Evolutionary conservation across 192 early-diverging fungal genomes (phyloP).

Genomic region (Phlyctochytrium planicorne): DNA sequence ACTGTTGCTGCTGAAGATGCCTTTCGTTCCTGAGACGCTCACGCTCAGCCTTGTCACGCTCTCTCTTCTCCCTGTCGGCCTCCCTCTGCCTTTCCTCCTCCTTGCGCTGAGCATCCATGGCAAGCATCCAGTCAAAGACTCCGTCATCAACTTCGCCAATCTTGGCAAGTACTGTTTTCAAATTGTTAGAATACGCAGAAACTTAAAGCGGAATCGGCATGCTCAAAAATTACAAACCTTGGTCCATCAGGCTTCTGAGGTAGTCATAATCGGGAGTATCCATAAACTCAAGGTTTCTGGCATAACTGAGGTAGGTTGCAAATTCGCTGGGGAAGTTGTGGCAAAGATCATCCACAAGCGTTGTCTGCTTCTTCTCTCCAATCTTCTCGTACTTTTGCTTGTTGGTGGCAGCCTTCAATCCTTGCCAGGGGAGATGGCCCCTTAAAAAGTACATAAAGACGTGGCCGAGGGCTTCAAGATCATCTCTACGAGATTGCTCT

Average conservation of each 20-base stretch:
- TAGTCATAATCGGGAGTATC: slow-evolving; percentile 99
- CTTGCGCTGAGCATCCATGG: slow-evolving; percentile 51
- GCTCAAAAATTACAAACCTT: slow-evolving; percentile 41
- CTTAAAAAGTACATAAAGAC: slow-evolving; percentile 99
- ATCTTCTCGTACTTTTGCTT: slow-evolving; percentile 99
- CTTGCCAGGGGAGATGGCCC: slow-evolving; percentile 94
- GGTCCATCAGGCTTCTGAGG: slow-evolving; percentile 79
- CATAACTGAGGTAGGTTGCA: slow-evolving; percentile 84
- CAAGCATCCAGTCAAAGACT: slow-evolving; percentile 90
- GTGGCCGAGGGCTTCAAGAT: slow-evolving; percentile 95
- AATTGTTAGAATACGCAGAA: not conserved
- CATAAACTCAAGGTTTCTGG: slow-evolving; percentile 88
- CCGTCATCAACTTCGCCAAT: slow-evolving; percentile 82
- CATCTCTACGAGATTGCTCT: slow-evolving; percentile 98
- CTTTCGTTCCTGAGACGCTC: not conserved
- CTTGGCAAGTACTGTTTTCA: slow-evolving; percentile 37
- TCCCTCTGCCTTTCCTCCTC: slow-evolving; percentile 45
- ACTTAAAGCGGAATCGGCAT: not conserved
- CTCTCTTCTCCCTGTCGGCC: slow-evolving; percentile 32
- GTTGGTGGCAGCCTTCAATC: slow-evolving; percentile 94
- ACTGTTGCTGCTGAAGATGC: not conserved
- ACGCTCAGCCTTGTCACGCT: slow-evolving; percentile 8
- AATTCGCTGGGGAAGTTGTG: slow-evolving; percentile 93
- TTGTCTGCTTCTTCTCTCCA: slow-evolving; percentile 96
- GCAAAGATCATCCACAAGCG: slow-evolving; percentile 85